Evolutionary conservation across 768 basidiomycete genomes (phyloP), one percentile per base, ranked within the genome.

Genomic region (Pleurotus citrinopileatus): DNA sequence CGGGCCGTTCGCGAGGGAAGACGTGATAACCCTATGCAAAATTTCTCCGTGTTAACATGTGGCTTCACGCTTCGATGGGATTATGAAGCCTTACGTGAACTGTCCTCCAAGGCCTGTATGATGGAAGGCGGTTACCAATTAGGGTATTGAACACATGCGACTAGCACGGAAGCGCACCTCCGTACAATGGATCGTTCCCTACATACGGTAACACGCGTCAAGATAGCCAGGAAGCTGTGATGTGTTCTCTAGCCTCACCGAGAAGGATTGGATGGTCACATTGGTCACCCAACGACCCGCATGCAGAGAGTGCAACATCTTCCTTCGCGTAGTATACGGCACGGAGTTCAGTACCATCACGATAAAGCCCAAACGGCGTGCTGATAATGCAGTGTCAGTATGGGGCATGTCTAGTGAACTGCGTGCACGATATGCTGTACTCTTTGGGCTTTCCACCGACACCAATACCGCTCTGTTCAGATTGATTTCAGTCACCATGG

Each of bases 151-250:
- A 6, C 23, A 19, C 25, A 46, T 29, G 50, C 23, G 3, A 27
- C 22, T 28, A 22, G 40, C 19, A 15, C 43, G 1, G 22, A 23
- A 42, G 56, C 78, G 45, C 64, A 86, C 89, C 90, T 54, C 89
- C 90, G 57, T 91, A 91, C 4, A 84, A 66, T 5, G 89, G 86
- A 66, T 91, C 89, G 58, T 92, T 90, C 15, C 83, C 87, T 89
- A 36, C 25, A 47, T 20, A 29, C 20, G 20, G 20, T 28, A n/a
- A 15, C 15, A 17, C 15, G 26, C 0, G 26, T 28, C 28, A n/a
- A 1, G 27, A n/a, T 19, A 8, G 10, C 22, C 20, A 29, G 10
- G 2, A 32, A 13, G 29, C 9, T n/a, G 45, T 25, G n/a, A 12
- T 27, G 3, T 28, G n/a, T 26, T 10, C 13, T 13, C 25, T 9